phyloP scores from a whole-genome alignment of 1,284 basidiomycete species.

The Violaceomyces palustris region DNA sequence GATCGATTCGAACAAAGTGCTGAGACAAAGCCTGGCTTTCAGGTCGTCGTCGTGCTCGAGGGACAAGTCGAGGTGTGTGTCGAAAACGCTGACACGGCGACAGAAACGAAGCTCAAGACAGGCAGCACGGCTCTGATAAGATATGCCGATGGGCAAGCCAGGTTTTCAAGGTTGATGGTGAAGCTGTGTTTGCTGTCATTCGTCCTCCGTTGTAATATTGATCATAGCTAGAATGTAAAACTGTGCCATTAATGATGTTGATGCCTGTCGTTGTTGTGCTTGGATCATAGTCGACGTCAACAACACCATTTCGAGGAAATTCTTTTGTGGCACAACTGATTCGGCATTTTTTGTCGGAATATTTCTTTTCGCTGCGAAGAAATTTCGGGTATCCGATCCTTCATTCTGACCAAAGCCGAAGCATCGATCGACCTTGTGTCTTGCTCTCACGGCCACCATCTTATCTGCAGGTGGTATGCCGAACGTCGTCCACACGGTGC shows the following conservation, averaged over 20 bases:
- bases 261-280: neutral
- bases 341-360: too few species aligned
- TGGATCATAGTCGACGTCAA: neutral
- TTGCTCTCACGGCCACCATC: too few species aligned
- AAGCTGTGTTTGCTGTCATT: constrained; percentile 7
- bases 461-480: constrained; percentile 11
- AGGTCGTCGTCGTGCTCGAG: constrained; percentile 14
- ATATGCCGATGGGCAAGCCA: constrained; percentile 7
- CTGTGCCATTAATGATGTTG: too few species aligned
- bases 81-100: neutral
- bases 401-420: too few species aligned
- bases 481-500: neutral
- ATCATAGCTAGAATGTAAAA: neutral
- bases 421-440: too few species aligned
- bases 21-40: constrained; percentile 6
- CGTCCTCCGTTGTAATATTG: constrained; percentile 17
- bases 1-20: constrained; percentile 6
- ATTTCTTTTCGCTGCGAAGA: too few species aligned
- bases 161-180: constrained; percentile 1
- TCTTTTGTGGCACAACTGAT: too few species aligned
- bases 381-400: too few species aligned
- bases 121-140: constrained; percentile 10
- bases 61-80: constrained; percentile 7
- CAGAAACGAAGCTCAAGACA: constrained; percentile 1
- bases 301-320: neutral